A percentile compares a stretch with the other conserved stretches of the same genome.
These are phyloP conservation scores for Thyridium curvatum DNA, from an alignment of 2,329 filamentous ascomycete species.

Conservation along the genomic window DNA sequence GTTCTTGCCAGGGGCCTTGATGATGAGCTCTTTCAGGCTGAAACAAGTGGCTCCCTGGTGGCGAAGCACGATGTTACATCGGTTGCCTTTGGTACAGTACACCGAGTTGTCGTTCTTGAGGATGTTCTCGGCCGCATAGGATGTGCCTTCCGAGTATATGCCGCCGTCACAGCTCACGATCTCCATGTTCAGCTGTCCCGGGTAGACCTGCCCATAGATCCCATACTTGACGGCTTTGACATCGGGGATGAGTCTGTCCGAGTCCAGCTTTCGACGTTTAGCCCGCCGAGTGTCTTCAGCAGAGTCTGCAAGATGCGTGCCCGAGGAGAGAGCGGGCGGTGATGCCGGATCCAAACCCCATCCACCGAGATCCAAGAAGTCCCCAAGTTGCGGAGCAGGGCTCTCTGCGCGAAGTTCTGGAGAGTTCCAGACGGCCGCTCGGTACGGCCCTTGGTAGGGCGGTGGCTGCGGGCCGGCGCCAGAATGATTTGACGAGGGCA, in stretches of 20 bases:
- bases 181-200: slow-evolving; percentile 77
- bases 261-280: slow-evolving; percentile 66
- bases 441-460: no score
- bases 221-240: slow-evolving; percentile 70
- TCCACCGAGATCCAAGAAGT: no score
- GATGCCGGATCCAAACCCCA: no score
- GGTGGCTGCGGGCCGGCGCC: slow-evolving; percentile 33
- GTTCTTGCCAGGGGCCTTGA: slow-evolving; percentile 74
- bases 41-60: slow-evolving; percentile 80
- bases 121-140: slow-evolving; percentile 72
- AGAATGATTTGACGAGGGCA: background rate
- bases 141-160: slow-evolving; percentile 52
- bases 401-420: slow-evolving; percentile 1
- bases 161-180: slow-evolving; percentile 87
- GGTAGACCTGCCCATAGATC: slow-evolving; percentile 78
- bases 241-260: slow-evolving; percentile 44
- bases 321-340: slow-evolving; percentile 15
- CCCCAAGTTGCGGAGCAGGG: no score
- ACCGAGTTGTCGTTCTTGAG: slow-evolving; percentile 76
- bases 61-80: slow-evolving; percentile 79
- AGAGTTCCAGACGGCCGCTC: slow-evolving; percentile 31
- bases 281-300: slow-evolving; percentile 43
- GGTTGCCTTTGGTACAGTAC: slow-evolving; percentile 83
- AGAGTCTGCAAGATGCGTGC: slow-evolving; percentile 23
- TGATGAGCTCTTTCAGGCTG: slow-evolving; percentile 76